Base-by-base conservation (phyloP, 495 filamentous ascomycete species). In the Aspergillus sclerotioniger region DNA sequence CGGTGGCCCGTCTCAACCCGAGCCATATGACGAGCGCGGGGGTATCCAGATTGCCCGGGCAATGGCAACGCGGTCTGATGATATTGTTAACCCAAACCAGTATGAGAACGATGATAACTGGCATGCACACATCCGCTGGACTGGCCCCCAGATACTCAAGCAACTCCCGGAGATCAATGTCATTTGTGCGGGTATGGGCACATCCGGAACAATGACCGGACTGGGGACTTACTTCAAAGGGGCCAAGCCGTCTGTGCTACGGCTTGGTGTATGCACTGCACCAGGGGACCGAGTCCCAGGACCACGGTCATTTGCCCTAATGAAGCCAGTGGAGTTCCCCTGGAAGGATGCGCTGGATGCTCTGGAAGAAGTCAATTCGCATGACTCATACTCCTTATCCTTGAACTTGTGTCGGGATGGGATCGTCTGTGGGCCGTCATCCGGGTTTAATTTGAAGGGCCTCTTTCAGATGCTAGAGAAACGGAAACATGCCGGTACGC, bases 71-170 rank as follows among this genome's bases (percentile, higher is more conserved):
- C 65, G 73, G 6, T 67, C 73, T 9, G 71, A 77, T 5, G 60
- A 62, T 0, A 74, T 79, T 44, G 67, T 78, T 53, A 83, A 84
- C 59, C 80, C 82, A 0, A 80, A 81, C 33, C 84, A 87, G 60
- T 86, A 87, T 53, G 79, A 83, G 15, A 84, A 84, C 54, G 75
- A 82, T 47, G 61, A 80, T 67, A 85, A 85, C 54, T 85, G 81
- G 78, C 74, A 77, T 58, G 69, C 83, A n/a, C 84, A 87, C 59
- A 64, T 80, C 29, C 76, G 77, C 44, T 85, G 82, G 83, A 85
- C 83, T 0, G 84, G 82, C 1, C 79, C 80, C 0, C 83, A 85
- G 58, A 82, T 87, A 48, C 70, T 77, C 56, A 76, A 69, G 54
- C 83, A 87, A 54, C 64, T 85, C 2, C 83, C 82, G 0, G 76